A percentile compares a stretch with the other conserved stretches of the same genome.
These are phyloP conservation scores for Ogataea siamensis DNA, from an alignment of 805 yeast species.

Conservation along the genomic window DNA sequence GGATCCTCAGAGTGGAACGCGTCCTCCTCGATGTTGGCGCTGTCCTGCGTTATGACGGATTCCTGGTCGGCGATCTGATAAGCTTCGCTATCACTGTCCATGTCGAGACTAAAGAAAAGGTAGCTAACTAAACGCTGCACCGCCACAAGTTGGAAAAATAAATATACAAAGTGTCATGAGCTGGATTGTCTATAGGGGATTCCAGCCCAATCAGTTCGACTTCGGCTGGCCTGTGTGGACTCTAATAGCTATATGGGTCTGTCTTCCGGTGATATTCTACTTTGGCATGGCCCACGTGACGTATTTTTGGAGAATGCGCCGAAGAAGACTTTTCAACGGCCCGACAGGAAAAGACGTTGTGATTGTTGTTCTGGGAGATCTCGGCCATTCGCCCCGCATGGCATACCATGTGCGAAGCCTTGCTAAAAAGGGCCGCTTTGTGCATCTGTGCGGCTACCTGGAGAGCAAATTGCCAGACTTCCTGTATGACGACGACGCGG, in stretches of 20 bases:
- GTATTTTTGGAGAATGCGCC: constrained; percentile 19
- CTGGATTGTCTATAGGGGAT: constrained; percentile 28
- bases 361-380: constrained; percentile 84
- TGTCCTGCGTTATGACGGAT: constrained; percentile 12
- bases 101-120: constrained; percentile 4
- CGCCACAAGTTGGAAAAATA: constrained; percentile 2
- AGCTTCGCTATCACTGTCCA: constrained; percentile 16
- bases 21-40: constrained; percentile 12
- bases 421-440: constrained; percentile 64
- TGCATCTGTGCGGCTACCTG: constrained; percentile 81
- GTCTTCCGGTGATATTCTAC: constrained; percentile 45
- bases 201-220: constrained; percentile 23
- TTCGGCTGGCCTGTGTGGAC: constrained; percentile 43
- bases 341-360: constrained; percentile 51
- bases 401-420: constrained; percentile 83
- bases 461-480: constrained; percentile 54
- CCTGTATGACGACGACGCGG: constrained; percentile 47
- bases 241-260: constrained; percentile 44
- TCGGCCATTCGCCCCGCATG: constrained; percentile 96
- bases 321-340: constrained; percentile 10
- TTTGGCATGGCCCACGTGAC: constrained; percentile 38
- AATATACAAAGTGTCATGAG: constrained; percentile 6
- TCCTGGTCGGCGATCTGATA: constrained; percentile 17
- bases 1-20: constrained; percentile 17
- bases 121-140: constrained; percentile 10